Evolutionary conservation across 2,329 filamentous ascomycete genomes (phyloP), one percentile per base, ranked within the genome.

Genomic region (Penicillium carneum): DNA sequence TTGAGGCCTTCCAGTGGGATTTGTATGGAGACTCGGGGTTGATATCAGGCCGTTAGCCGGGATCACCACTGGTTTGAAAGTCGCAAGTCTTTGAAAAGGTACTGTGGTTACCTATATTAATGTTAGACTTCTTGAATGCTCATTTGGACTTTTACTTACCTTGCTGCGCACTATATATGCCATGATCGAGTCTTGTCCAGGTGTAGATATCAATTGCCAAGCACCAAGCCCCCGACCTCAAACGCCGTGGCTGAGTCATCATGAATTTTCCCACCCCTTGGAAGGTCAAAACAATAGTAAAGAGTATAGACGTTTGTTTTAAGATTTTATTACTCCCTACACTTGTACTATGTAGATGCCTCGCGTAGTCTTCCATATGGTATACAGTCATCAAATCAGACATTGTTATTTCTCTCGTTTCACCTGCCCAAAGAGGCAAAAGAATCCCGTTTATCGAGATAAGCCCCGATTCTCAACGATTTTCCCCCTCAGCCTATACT

Each of bases 351-450:
- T 34, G 6, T 26, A 38, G 20, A 26, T 26, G 26, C 4, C n/a
- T 36, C 4, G n/a, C 1, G 26, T 26, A 38, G 47, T 38, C 3
- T 18, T 18, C 10, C n/a, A 33, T 16, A 0, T 23, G 23, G 2
- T 7, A 23, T n/a, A 23, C 26, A 49, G 20, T 36, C 16, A 12
- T 31, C 20, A n/a, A 36, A 4, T 2, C 9, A 23, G 18, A 7
- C 3, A 11, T 9, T 9, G 8, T 23, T 16, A 34, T 23, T 9
- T 16, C 46, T 11, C 10, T 16, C 16, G 2, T 48, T 16, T 42
- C 12, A 47, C 23, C 10, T n/a, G n/a, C 62, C 59, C 33, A 61
- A 68, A 63, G 20, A 57, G 65, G 65, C 49, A 66, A 65, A 61
- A 41, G 5, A 9, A 50, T 68, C 64, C 65, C 39, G 61, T 49